Percentiles rank a stretch among this genome's conserved stretches.
Evolutionary conservation across 345 rosid species (phyloP).

Genomic region (Moringa oleifera): DNA sequence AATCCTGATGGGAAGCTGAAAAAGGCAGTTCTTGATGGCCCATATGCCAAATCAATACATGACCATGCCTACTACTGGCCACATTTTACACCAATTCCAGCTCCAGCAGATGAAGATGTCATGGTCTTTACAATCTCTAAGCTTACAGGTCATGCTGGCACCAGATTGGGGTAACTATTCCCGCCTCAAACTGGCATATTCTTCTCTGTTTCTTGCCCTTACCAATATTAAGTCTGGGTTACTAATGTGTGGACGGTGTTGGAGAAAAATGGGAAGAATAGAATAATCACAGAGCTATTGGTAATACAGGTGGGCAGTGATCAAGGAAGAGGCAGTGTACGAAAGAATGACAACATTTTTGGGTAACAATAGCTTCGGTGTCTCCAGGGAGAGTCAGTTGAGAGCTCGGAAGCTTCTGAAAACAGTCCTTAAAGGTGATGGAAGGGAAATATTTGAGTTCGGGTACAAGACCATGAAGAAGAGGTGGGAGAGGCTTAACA

Average conservation of each 20-base stretch:
- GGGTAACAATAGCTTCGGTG: slow-evolving; percentile 33
- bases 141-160: slow-evolving; percentile 79
- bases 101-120: slow-evolving; percentile 42
- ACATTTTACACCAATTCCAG: slow-evolving; percentile 55
- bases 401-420: slow-evolving; percentile 46
- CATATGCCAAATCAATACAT: slow-evolving; percentile 42
- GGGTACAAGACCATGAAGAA: slow-evolving; percentile 42
- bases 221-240: too few relatives aligned
- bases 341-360: slow-evolving; percentile 29
- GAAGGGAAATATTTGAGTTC: slow-evolving; percentile 35
- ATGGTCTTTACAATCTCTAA: slow-evolving; percentile 62
- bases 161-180: slow-evolving; percentile 49
- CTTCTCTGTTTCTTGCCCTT: too few relatives aligned
- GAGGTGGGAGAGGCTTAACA: slow-evolving; percentile 37
- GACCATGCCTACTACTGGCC: slow-evolving; percentile 83
- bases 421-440: slow-evolving; percentile 29
- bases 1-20: slow-evolving; percentile 69
- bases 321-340: slow-evolving; percentile 50
- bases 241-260: too few relatives aligned
- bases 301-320: slow-evolving; percentile 54
- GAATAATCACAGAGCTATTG: too few relatives aligned
- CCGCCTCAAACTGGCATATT: background rate
- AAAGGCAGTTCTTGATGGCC: slow-evolving; percentile 44
- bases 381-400: slow-evolving; percentile 56
- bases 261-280: too few relatives aligned